Evolutionary conservation across 2,329 filamentous ascomycete species (phyloP), one percentile per base, ranked within the genome.

Genomic region (Cordyceps cicadae): DNA sequence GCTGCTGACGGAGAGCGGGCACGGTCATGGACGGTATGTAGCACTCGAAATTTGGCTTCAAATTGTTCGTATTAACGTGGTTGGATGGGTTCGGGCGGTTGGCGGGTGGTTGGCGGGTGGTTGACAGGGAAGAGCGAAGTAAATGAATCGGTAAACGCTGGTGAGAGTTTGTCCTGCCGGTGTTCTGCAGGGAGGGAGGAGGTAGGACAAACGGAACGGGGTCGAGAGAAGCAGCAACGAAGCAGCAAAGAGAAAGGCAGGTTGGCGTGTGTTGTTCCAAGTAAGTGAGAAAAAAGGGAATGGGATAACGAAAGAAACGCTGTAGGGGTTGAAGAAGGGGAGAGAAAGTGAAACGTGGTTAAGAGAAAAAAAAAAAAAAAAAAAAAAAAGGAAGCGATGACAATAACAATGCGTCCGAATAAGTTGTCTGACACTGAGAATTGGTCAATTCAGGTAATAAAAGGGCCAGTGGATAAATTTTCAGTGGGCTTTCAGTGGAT

Each of bases 331-430:
- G 39, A 19, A 21, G 24, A 45, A 26, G 49, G 3, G 7, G 26
- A 46, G 29, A 32, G 41, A 24, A 19, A 24, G n/a, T 39, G 51
- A 15, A 21, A 48, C 5, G 45, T 21, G 19, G 43, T 46, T 41
- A 29, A 29, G 8, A 24, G 14, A 49, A 50, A 41, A 55, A 46
- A 41, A 57, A 55, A 46, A 41, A 57, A n/a, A n/a, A n/a, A n/a
- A n/a, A n/a, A n/a, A n/a, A n/a, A 55, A 46, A 41, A 57, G 32
- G 21, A 21, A 21, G 46, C 34, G 32, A 57, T 57, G 54, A 57
- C 32, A 57, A 57, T 50, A 48, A 57, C 54, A 57, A 50, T 49
- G 29, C 29, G 26, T 19, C 39, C 17, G 15, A n/a, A 43, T 5
- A n/a, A 43, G 15, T 12, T 43, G 39, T 43, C n/a, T n/a, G n/a